A percentile compares a stretch with the other conserved stretches of the same genome.
Conservation (phyloP, 2,329 filamentous ascomycete genomes). For the Davidsoniella neocaledoniae region DNA sequence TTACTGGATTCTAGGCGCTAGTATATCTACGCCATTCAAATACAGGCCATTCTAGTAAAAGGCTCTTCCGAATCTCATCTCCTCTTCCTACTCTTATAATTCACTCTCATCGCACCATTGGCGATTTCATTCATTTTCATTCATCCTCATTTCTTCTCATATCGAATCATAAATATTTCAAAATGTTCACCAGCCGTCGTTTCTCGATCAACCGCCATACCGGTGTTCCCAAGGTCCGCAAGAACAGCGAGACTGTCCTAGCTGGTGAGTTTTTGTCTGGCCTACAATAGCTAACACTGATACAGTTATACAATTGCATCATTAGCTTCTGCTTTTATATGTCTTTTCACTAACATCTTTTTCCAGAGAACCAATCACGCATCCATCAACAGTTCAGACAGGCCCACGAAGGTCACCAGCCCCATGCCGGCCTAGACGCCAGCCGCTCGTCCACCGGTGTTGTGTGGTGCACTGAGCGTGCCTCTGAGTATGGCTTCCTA, state of each 20-base stretch:
- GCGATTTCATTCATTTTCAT: background rate
- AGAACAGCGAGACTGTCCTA: constrained; percentile 12
- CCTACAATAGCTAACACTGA: too few species aligned
- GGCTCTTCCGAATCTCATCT: background rate
- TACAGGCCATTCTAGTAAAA: too few species aligned
- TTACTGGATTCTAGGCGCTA: too few species aligned
- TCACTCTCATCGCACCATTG: background rate
- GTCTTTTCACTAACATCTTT: background rate
- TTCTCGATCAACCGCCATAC: constrained; percentile 53
- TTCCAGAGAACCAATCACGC: constrained; percentile 59
- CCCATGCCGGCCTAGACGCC: constrained; percentile 80
- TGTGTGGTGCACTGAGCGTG: constrained; percentile 81
- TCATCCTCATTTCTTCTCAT: background rate
- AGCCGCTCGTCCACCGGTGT: constrained; percentile 82
- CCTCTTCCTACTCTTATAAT: background rate
- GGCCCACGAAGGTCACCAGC: constrained; percentile 78
- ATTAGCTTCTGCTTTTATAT: background rate
- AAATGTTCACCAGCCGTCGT: constrained; percentile 37
- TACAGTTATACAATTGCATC: background rate
- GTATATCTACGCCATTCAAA: too few species aligned
- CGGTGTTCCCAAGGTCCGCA: constrained; percentile 34
- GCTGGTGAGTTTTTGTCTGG: constrained; percentile 3
- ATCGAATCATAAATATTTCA: constrained; percentile 13
- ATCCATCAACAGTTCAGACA: constrained; percentile 79
- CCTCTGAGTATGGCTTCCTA: constrained; percentile 72